Base-by-base conservation (phyloP, 139 green algal genomes). In the Haematococcus lacustris region DNA sequence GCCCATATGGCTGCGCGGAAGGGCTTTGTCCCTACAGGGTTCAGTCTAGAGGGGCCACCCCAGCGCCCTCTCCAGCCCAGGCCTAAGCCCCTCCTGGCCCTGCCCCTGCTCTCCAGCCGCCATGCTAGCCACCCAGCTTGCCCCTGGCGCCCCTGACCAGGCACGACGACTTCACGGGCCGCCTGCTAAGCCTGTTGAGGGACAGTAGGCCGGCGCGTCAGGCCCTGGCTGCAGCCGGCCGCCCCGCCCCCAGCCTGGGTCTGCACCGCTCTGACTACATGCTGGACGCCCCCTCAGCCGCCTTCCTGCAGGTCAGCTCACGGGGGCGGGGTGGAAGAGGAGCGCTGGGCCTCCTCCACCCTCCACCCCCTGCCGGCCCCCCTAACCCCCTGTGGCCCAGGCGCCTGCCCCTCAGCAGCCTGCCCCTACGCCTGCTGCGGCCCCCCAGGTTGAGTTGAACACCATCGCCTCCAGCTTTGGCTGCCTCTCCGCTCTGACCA, bases 401-500 rank as follows among this genome's bases (percentile, higher is more conserved):
- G 5, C 26, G 13, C 32, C 5, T 65, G n/a, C n/a, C n/a, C n/a
- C n/a, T n/a, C n/a, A n/a, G n/a, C n/a, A n/a, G n/a, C n/a, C n/a
- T n/a, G n/a, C n/a, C n/a, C n/a, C n/a, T n/a, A n/a, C n/a, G n/a
- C n/a, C n/a, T n/a, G n/a, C n/a, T n/a, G n/a, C n/a, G n/a, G n/a
- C n/a, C n/a, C n/a, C n/a, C 32, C 88, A 98, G 86, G 92, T 99
- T 39, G 95, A 98, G 87, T 73, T 99, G 30, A 98, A 99, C 88
- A 99, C 94, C 5, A 98, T 99, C 40, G 90, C 93, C 26, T 93
- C 90, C 1, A 97, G 89, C 32, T 99, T 98, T 78, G 92, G 86
- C 30, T 93, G 87, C 78, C 88, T 98, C 23, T 80, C 69, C 43
- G 87, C 86, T 1, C 78, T 91, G 38, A 86, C 89, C 17, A 80